Evolutionary conservation across 1,139 yeast genomes (phyloP).

Genomic region (Casaregolazyma suthepensis): DNA sequence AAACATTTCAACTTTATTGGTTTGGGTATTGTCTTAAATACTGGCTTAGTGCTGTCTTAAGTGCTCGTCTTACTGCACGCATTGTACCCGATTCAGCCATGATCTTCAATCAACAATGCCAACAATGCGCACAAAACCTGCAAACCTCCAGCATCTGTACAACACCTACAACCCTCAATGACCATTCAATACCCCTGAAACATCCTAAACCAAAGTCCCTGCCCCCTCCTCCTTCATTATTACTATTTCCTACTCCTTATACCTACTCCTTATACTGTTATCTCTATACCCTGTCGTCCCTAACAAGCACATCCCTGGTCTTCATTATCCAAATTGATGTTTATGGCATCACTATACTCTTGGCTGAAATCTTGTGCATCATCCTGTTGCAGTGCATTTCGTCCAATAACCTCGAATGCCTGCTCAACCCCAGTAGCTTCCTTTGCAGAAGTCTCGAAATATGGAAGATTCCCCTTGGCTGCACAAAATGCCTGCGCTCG

Average conservation of each 20-base stretch:
- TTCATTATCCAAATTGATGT: slow-evolving; percentile 85
- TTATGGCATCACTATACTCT: slow-evolving; percentile 93
- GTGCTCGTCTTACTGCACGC: too few species aligned
- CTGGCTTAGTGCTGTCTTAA: too few species aligned
- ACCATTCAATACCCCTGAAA: background rate
- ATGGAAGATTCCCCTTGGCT: slow-evolving; percentile 83
- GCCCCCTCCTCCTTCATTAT: background rate
- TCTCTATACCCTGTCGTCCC: slow-evolving; percentile 7
- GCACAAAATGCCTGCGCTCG: slow-evolving; percentile 83
- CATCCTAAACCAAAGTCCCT: background rate
- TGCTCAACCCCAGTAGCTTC: slow-evolving; percentile 90
- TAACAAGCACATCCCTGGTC: slow-evolving; percentile 72
- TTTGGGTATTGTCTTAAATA: too few species aligned
- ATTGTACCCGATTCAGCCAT: too few species aligned
- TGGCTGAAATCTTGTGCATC: slow-evolving; percentile 84
- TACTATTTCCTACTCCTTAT: background rate
- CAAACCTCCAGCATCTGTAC: too few species aligned
- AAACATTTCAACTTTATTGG: too few species aligned
- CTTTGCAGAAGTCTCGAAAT: slow-evolving; percentile 91
- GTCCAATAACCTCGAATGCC: slow-evolving; percentile 93
- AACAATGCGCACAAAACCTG: too few species aligned
- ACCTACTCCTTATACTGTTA: background rate
- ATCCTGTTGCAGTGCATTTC: slow-evolving; percentile 88
- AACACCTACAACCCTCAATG: too few species aligned
- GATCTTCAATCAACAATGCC: too few species aligned